Base-by-base conservation (phyloP, 2,329 filamentous ascomycete genomes). In the Pochonia chlamydosporia region DNA sequence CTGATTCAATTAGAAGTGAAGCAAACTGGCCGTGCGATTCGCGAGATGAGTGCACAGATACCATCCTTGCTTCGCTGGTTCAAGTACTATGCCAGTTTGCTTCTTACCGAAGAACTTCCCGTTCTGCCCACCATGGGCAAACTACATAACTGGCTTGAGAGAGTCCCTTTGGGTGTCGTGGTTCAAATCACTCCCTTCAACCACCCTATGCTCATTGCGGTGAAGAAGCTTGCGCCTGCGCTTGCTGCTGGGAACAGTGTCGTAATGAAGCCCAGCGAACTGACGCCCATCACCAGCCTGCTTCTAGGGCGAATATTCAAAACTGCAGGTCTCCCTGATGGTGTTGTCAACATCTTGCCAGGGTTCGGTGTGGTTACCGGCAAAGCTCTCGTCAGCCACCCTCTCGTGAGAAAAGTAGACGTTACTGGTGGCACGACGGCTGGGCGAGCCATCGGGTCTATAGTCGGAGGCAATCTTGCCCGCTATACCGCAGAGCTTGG, bases 381-480 rank as follows among this genome's bases (percentile, higher is more conserved):
- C 9, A 69, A 66, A n/a, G 70, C 71, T 0, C 70, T 82, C 4
- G 76, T 74, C 11, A 63, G 75, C 24, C 84, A 77, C 47, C 63
- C 63, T 2, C 62, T 73, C 2, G 66, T 78, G 2, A 68, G 78
- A 64, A 89, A 89, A 69, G 77, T 89, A 48, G 85, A 87, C 54
- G 82, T 90, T 56, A 89, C 85, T 31, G 85, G 86, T 37, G 85
- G 84, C n/a, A 89, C 85, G 20, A 68, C 70, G n/a, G 81, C 85
- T 16, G 85, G 84, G 5, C 74, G 81, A 48, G 76, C 78, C 30
- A 86, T 89, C 57, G 83, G 86, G 52, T 73, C 80, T 37, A 74
- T 84, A 35, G 82, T 79, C 23, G 78, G 80, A 36, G 76, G 73
- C 52, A 87, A 87, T 64, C 66, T 88, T 55, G 82, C 84, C 60